Percentiles rank a stretch among this genome's conserved stretches.
phyloP scores from a whole-genome alignment of 2,329 filamentous ascomycete genomes.

The Aspergillus cejpii region DNA sequence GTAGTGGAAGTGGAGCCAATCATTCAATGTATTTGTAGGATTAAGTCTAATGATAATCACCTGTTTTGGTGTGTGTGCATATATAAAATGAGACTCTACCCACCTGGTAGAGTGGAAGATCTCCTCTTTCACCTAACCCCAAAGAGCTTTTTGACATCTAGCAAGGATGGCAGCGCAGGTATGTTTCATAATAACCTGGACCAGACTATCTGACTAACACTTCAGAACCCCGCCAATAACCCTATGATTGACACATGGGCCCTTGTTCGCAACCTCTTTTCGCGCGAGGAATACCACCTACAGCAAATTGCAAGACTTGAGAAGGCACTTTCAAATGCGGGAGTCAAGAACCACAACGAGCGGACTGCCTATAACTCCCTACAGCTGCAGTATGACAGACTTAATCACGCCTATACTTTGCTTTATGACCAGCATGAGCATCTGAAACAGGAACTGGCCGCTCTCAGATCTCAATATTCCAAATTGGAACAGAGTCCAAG shows the following conservation, averaged over 20 bases:
- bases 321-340: constrained; percentile 3
- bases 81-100: too few species aligned
- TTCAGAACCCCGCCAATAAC: not conserved
- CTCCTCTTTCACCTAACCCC: too few species aligned
- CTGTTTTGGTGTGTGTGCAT: too few species aligned
- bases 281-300: constrained; percentile 5
- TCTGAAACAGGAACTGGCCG: not conserved
- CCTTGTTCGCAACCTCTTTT: constrained; percentile 2
- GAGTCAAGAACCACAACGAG: constrained; percentile 2
- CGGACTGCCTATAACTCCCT: constrained; percentile 4
- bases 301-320: constrained; percentile 7
- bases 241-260: constrained; percentile 1
- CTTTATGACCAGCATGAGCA: constrained; percentile 1
- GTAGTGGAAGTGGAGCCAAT: too few species aligned
- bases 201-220: not conserved
- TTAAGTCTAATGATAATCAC: too few species aligned
- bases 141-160: too few species aligned
- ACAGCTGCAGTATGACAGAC: not conserved
- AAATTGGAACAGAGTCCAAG: too few species aligned
- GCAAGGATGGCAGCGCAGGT: not conserved
- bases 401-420: not conserved
- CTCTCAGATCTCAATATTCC: too few species aligned
- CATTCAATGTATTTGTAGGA: too few species aligned
- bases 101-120: too few species aligned
- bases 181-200: not conserved